Evolutionary conservation across 2,329 filamentous ascomycete species (phyloP), one percentile per base, ranked within the genome.

Genomic region (Salinomyces thailandicus): DNA sequence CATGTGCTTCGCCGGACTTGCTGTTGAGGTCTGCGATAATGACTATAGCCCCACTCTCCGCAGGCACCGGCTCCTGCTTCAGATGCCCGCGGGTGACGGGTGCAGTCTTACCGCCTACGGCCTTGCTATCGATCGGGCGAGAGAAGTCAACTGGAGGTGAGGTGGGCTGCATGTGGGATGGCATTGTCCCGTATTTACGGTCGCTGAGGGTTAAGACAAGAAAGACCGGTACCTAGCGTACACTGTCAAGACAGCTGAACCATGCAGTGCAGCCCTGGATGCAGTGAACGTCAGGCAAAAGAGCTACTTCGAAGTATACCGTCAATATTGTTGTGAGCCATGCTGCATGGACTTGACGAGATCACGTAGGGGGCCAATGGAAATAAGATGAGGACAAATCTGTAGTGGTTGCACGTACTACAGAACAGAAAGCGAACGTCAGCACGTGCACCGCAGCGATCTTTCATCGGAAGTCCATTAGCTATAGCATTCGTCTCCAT

Each of bases 31-130:
- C 43, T 72, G 67, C 38, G 61, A 73, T 17, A 62, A 68, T 39
- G 69, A 71, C 59, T 66, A 70, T 54, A 51, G 52, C 8, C 69
- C 69, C 2, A 57, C 63, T 7, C 57, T 72, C 34, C 72, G 71
- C 59, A 66, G 60, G 48, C 8, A 27, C 34, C 5, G 14, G 17
- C 11, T 27, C 34, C 5, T 30, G 13, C n/a, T 22, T 22, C 9
- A 8, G 11, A 12, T 19, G 20, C 5, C 33, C 33, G 15, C 33
- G 20, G 11, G 33, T 32, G 14, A 32, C 15, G 7, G 18, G 16
- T 6, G 30, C 30, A 6, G 30, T 32, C 30, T 32, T 16, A 14
- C 17, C 30, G 11, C 17, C 11, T 9, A 32, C 30, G 9, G 14
- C 7, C 9, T 11, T 8, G 13, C 7, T 9, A 19, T 32, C 17